Evolutionary conservation across 2,329 filamentous ascomycete genomes (phyloP).

Genomic region (Teratosphaeria epicoccoides): DNA sequence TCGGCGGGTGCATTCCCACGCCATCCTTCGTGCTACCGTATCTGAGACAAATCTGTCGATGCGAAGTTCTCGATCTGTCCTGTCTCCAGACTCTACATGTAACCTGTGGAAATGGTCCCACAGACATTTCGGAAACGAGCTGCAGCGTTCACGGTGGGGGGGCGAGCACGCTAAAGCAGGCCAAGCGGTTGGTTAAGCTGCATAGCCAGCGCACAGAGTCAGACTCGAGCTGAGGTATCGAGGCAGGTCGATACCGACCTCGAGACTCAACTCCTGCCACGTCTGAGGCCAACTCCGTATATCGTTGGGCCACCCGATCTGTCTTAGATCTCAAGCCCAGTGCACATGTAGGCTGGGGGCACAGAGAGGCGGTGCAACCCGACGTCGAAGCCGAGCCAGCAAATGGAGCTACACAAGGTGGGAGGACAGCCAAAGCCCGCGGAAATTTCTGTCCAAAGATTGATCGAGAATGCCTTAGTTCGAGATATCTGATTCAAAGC

Average conservation of each 20-base stretch:
- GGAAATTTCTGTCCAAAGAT: neutral
- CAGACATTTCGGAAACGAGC: neutral
- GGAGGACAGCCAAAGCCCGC: neutral
- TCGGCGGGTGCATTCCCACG: neutral
- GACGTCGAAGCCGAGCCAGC: neutral
- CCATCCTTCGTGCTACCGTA: neutral
- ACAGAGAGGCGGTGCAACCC: constrained; percentile 6
- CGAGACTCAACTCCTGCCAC: neutral
- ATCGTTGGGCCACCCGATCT: neutral
- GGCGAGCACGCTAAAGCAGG: neutral
- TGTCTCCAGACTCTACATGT: neutral
- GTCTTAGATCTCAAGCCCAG: constrained; percentile 2
- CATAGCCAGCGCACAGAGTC: neutral
- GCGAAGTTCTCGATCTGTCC: too few relatives aligned
- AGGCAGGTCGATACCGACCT: neutral
- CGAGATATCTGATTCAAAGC: constrained; percentile 23
- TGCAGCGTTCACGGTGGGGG: too few relatives aligned
- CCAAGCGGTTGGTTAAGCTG: neutral
- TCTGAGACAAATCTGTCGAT: neutral
- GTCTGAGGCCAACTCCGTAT: neutral
- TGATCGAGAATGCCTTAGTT: constrained; percentile 17
- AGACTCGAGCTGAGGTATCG: neutral
- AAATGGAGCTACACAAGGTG: constrained; percentile 7
- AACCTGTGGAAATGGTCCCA: neutral
- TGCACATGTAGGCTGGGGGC: constrained; percentile 9